Evolutionary conservation across 2,329 filamentous ascomycete species (phyloP).

Genomic region (Polytolypa hystricis): DNA sequence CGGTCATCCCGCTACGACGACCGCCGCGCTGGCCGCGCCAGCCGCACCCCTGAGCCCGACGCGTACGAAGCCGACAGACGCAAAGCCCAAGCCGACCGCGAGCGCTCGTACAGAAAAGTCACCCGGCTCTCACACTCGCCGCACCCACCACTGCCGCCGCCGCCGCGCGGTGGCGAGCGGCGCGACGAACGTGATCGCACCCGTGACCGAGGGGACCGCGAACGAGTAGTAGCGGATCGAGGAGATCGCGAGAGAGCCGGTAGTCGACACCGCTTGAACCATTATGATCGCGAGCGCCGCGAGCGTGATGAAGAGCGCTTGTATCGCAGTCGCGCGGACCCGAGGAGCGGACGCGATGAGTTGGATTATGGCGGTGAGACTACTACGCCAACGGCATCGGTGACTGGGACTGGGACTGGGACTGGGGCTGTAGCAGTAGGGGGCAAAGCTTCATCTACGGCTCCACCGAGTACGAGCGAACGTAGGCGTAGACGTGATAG

Average conservation of each 20-base stretch:
- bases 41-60: constrained; percentile 83
- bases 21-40: constrained; percentile 46
- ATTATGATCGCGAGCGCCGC: constrained; percentile 61
- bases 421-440: too few species aligned
- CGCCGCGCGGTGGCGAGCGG: constrained; percentile 26
- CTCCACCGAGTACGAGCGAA: constrained; percentile 44
- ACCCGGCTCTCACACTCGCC: constrained; percentile 51
- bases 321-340: constrained; percentile 72
- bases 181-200: constrained; percentile 29
- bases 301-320: constrained; percentile 83
- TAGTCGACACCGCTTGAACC: constrained; percentile 23
- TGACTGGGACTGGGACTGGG: constrained; percentile 29
- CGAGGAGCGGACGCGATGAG: constrained; percentile 70
- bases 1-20: constrained; percentile 27
- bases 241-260: constrained; percentile 33
- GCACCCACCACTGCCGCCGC: too few species aligned
- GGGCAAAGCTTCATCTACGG: too few species aligned
- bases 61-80: constrained; percentile 91
- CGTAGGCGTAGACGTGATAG: constrained; percentile 70
- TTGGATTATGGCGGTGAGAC: constrained; percentile 68
- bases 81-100: constrained; percentile 85
- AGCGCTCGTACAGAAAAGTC: constrained; percentile 83
- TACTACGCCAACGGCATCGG: constrained; percentile 18
- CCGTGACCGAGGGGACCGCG: constrained; percentile 25
- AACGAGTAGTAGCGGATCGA: constrained; percentile 29